Conservation (phyloP, 352 stramenopile genomes). For the Phytophthora rubi region DNA sequence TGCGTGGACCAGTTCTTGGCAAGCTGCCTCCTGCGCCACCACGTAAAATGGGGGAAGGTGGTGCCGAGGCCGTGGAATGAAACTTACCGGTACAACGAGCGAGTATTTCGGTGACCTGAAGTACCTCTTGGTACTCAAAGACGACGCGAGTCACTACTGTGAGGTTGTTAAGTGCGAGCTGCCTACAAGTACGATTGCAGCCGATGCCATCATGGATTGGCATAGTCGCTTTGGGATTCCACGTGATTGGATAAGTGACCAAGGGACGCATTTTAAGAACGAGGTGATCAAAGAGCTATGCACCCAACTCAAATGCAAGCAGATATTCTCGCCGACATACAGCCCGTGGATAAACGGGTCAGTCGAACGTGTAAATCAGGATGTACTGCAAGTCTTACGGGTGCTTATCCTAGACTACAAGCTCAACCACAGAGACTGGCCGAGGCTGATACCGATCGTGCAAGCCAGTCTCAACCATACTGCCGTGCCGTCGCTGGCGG, state of each 20-base stretch:
- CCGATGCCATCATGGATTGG: constrained; percentile 37
- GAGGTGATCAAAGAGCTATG: constrained; percentile 31
- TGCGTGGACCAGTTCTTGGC: constrained; percentile 14
- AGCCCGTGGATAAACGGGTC: constrained; percentile 45
- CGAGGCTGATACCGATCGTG: background rate
- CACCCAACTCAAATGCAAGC: constrained; percentile 26
- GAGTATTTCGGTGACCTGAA: constrained; percentile 19
- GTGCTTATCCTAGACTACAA: constrained; percentile 37
- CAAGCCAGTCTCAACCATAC: background rate
- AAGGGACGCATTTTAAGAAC: constrained; percentile 41
- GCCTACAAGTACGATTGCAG: constrained; percentile 22
- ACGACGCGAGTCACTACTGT: constrained; percentile 36
- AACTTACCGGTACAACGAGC: constrained; percentile 8
- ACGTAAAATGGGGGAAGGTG: constrained; percentile 18
- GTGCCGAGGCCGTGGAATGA: constrained; percentile 13
- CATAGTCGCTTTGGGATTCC: constrained; percentile 36
- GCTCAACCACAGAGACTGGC: constrained; percentile 11
- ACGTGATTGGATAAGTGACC: constrained; percentile 38
- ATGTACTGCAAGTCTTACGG: constrained; percentile 41
- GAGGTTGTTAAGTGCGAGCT: constrained; percentile 35
- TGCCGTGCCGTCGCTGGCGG: background rate
- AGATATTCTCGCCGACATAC: constrained; percentile 37
- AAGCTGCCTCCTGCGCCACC: constrained; percentile 18
- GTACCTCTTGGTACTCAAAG: constrained; percentile 28
- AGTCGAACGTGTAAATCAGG: constrained; percentile 32